Base-by-base conservation (phyloP, 2,329 filamentous ascomycete species). In the Elsinoe batatas region DNA sequence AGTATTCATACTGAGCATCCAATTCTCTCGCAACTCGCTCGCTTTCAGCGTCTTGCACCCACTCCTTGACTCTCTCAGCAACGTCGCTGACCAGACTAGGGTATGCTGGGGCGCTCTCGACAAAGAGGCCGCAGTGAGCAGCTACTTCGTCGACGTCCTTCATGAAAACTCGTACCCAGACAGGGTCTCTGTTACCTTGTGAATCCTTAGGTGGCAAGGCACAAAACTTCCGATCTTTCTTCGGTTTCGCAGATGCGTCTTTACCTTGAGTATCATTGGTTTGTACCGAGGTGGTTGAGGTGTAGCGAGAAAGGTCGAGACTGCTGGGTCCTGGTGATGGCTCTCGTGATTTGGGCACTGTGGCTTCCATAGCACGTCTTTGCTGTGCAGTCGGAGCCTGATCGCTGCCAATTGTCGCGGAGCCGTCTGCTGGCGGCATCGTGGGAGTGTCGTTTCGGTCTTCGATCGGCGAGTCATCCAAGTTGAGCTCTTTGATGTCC, bases 61-160 rank as follows among this genome's bases (percentile, higher is more conserved):
- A 71, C 26, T 61, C 59, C 56, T 68, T 65, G 13, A 70, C 61
- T 58, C 67, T 59, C 55, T 65, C 67, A 36, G 65, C 64, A 30
- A 70, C 67, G 56, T 70, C 67, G 7, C 67, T 67, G 7, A 71
- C 67, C 46, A 71, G 55, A 7, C 63, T 56, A 58, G 69, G 66
- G 56, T 71, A 71, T 57, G 87, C 84, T 20, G 46, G 53, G 22
- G 67, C 58, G 58, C 82, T 77, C 5, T 85, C 83, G 11, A 88
- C 80, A 71, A 95, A 95, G 53, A 95, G 72, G 0, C 86, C 84
- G 59, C 88, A 91, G 67, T 95, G 90, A 8, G 90, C 91, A 5
- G 81, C 83, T 1, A 95, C 86, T 69, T 95, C 88, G 65, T 95
- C 90, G 58, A 93, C 82, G 53, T 82, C 83, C 57, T 85, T 79